Conservation (phyloP, 129 eudicot genomes). For the Pittosporum tobira region DNA sequence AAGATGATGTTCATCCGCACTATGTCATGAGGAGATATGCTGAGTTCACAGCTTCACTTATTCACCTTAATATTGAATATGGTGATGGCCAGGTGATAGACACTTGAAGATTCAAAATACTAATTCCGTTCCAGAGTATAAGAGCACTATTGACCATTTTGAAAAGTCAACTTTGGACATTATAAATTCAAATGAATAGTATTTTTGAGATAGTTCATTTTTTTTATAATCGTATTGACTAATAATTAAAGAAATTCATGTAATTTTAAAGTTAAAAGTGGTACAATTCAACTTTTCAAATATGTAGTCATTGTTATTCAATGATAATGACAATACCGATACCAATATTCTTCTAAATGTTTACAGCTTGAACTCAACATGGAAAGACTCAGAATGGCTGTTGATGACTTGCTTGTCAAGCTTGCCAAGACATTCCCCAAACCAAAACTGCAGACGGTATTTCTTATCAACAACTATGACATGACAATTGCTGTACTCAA, state of each 20-base stretch:
- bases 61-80: constrained; percentile 87
- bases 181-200: too few relatives aligned
- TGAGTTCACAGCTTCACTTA: constrained; percentile 91
- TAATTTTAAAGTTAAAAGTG: too few relatives aligned
- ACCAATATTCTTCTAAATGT: background rate
- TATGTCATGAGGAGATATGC: constrained; percentile 99
- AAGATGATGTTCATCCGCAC: constrained; percentile 99
- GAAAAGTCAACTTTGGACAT: too few relatives aligned
- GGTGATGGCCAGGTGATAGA: constrained; percentile 93
- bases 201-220: too few relatives aligned
- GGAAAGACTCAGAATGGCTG: constrained; percentile 92
- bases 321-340: background rate
- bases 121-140: too few relatives aligned
- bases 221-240: too few relatives aligned
- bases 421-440: constrained; percentile 65
- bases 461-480: constrained; percentile 92
- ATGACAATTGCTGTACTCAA: constrained; percentile 95
- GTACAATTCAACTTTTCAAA: too few relatives aligned
- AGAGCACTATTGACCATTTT: too few relatives aligned
- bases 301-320: background rate
- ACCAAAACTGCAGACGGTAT: constrained; percentile 69
- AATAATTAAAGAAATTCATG: too few relatives aligned
- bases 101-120: background rate
- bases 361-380: constrained; percentile 75
- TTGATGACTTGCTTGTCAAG: constrained; percentile 83